Conservation (phyloP, 176 grass and related monocot species). For the Oryza nivara region DNA sequence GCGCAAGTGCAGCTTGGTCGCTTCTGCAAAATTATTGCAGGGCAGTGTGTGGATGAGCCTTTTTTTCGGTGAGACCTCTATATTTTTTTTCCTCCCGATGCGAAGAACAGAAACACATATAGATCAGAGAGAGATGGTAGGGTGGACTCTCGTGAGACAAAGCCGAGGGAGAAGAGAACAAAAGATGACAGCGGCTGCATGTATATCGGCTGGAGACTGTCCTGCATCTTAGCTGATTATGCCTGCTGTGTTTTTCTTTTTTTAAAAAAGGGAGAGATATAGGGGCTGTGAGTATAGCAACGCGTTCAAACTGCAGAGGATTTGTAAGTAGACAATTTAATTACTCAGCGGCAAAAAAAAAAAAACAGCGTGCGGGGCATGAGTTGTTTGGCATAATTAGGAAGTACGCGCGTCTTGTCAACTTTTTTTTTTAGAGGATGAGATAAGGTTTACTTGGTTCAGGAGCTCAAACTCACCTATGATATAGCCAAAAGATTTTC, state of each 20-base stretch:
- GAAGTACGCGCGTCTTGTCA: background rate
- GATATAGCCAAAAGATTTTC: no score
- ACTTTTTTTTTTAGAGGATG: background rate
- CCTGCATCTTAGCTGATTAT: background rate
- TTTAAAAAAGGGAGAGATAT: background rate
- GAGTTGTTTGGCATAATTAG: background rate
- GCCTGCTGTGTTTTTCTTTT: background rate
- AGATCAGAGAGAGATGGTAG: constrained; percentile 29
- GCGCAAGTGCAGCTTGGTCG: constrained; percentile 49
- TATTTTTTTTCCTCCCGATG: background rate
- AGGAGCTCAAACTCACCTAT: background rate
- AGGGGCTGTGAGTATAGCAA: constrained; percentile 17
- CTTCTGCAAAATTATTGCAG: constrained; percentile 62
- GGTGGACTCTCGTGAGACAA: constrained; percentile 39
- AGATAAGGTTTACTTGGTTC: background rate
- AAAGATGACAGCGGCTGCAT: constrained; percentile 52
- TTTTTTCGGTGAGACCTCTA: constrained; percentile 31
- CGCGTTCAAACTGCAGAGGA: constrained; percentile 29
- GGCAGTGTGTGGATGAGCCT: constrained; percentile 68
- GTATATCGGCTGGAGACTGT: no score
- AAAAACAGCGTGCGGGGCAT: background rate
- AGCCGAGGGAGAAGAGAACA: constrained; percentile 50
- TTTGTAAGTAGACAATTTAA: background rate
- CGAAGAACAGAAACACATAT: background rate
- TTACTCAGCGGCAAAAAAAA: background rate